Percentiles rank a stretch among this genome's conserved stretches.
phyloP scores from a whole-genome alignment of 163 green algal species.

The Prototheca stagnorum region DNA sequence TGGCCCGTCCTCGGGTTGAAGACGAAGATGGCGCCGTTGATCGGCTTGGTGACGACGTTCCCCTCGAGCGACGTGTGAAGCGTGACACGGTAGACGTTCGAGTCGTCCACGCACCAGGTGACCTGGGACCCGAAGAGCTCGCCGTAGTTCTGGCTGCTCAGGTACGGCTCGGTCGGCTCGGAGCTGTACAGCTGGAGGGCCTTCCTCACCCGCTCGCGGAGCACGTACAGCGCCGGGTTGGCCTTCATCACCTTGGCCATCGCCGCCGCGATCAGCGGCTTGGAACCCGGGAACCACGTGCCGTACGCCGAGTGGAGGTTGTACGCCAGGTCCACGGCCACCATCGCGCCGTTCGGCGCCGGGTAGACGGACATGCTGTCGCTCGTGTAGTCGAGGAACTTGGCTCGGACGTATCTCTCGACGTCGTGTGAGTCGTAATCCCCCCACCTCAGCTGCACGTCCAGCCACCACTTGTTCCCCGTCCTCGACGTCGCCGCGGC shows the following conservation, averaged over 20 bases:
- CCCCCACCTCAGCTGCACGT: constrained; percentile 88
- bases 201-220: constrained; percentile 96
- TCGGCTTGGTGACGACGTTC: constrained; percentile 81
- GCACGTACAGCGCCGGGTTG: constrained; percentile 97
- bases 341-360: constrained; percentile 82
- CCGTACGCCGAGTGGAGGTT: constrained; percentile 94
- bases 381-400: constrained; percentile 99
- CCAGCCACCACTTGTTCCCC: constrained; percentile 96
- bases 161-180: constrained; percentile 98
- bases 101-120: constrained; percentile 99
- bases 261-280: constrained; percentile 77
- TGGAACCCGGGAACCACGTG: constrained; percentile 98
- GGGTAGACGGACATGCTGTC: constrained; percentile 99
- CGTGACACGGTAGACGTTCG: constrained; percentile 98
- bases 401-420: constrained; percentile 94
- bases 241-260: constrained; percentile 79
- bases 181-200: constrained; percentile 95
- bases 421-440: constrained; percentile 99
- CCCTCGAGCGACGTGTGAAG: constrained; percentile 99
- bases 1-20: constrained; percentile 93
- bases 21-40: constrained; percentile 98
- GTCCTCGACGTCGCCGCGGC: constrained; percentile 96
- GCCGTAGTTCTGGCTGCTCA: constrained; percentile 79
- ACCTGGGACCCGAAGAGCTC: constrained; percentile 92
- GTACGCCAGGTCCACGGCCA: constrained; percentile 96